These are phyloP conservation scores for Domatiomyces globalis DNA, from an alignment of 2,329 filamentous ascomycete genomes.

Conservation along the genomic window DNA sequence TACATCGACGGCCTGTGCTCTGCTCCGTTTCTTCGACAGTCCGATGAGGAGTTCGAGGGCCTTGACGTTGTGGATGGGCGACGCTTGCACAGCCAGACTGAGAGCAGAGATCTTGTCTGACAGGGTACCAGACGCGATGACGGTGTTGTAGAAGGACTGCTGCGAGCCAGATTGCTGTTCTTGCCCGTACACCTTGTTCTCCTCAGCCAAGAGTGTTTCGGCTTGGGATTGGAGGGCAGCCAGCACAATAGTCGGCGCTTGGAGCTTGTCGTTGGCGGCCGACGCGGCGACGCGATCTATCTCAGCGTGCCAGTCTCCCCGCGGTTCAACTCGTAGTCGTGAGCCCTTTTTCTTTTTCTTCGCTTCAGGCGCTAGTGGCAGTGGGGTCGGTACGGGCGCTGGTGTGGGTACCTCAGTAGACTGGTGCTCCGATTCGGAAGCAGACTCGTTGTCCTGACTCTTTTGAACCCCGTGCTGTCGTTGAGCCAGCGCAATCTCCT, in stretches of 20 bases:
- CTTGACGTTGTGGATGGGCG: constrained; percentile 81
- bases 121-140: constrained; percentile 91
- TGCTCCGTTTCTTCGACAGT: constrained; percentile 82
- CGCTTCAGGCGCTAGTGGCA: not conserved
- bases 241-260: constrained; percentile 37
- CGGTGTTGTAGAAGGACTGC: constrained; percentile 90
- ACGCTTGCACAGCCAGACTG: constrained; percentile 89
- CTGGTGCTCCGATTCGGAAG: constrained; percentile 27
- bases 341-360: constrained; percentile 6
- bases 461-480: constrained; percentile 19
- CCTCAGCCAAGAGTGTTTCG: constrained; percentile 57
- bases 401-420: constrained; percentile 24
- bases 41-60: constrained; percentile 71
- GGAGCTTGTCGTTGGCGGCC: constrained; percentile 25
- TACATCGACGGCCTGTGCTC: constrained; percentile 84
- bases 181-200: constrained; percentile 60
- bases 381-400: constrained; percentile 18
- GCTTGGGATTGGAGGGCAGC: constrained; percentile 48
- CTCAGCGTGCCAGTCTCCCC: constrained; percentile 54
- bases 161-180: constrained; percentile 64
- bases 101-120: constrained; percentile 94
- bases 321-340: constrained; percentile 36
- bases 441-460: constrained; percentile 20
- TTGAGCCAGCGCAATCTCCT: constrained; percentile 32
- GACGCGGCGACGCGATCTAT: constrained; percentile 40